Evolutionary conservation across 2,329 filamentous ascomycete species (phyloP).

Genomic region (Emericellopsis cladophorae): DNA sequence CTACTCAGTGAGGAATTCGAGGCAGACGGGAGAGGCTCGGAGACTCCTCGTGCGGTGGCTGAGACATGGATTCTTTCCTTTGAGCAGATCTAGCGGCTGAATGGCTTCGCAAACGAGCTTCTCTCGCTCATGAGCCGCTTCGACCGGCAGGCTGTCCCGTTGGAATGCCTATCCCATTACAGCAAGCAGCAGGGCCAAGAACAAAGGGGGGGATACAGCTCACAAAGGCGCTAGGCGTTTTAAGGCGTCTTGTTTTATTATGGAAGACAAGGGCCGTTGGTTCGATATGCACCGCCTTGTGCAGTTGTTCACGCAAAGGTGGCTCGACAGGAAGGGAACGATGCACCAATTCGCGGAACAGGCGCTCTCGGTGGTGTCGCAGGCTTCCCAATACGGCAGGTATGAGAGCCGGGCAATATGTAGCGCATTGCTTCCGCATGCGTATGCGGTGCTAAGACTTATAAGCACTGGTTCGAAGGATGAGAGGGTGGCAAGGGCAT

Average conservation of each 20-base stretch:
- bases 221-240: conserved; percentile 9
- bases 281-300: conserved; percentile 20
- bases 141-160: conserved; percentile 15
- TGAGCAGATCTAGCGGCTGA: conserved; percentile 3
- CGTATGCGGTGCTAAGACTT: conserved; percentile 6
- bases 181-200: too few species aligned
- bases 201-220: not conserved
- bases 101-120: conserved; percentile 12
- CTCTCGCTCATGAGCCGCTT: conserved; percentile 19
- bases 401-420: conserved; percentile 8
- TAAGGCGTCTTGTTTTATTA: conserved; percentile 19
- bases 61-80: conserved; percentile 1
- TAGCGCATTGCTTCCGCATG: conserved; percentile 12
- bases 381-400: conserved; percentile 7
- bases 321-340: conserved; percentile 8
- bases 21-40: not conserved
- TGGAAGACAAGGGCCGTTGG: conserved; percentile 3
- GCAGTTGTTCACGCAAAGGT: conserved; percentile 17
- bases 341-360: conserved; percentile 5
- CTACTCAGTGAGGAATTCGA: not conserved
- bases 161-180: conserved; percentile 7
- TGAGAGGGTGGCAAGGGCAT: too few species aligned
- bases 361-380: conserved; percentile 9
- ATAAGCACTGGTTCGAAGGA: too few species aligned
- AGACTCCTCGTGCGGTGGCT: not conserved